Percentiles rank a stretch among this genome's conserved stretches.
These are phyloP conservation scores for Cryptococcus amylolentus DNA, from an alignment of 1,284 basidiomycete genomes.

Conservation along the genomic window DNA sequence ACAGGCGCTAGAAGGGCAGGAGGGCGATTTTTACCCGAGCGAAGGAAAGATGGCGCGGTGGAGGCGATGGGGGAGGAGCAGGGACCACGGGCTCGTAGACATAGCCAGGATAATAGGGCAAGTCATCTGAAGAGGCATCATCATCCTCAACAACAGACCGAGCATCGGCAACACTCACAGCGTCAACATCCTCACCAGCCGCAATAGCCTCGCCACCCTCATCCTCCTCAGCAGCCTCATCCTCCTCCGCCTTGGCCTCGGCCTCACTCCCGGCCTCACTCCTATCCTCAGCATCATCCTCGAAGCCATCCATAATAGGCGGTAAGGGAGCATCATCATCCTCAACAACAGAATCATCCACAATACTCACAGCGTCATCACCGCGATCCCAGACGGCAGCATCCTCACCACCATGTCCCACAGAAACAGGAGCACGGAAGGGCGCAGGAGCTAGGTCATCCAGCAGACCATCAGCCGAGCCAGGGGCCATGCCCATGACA, in stretches of 20 bases:
- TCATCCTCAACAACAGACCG: neutral
- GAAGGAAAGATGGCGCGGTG: too few relatives aligned
- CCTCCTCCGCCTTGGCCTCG: constrained; percentile 1
- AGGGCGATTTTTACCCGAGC: too few relatives aligned
- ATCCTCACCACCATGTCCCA: neutral
- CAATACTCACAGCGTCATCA: too few relatives aligned
- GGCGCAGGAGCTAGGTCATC: neutral
- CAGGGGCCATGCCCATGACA: neutral
- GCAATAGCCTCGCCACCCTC: neutral
- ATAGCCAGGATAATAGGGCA: too few relatives aligned
- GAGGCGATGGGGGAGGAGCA: too few relatives aligned
- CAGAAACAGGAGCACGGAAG: neutral
- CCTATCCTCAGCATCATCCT: constrained; percentile 1
- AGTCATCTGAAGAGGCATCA: neutral
- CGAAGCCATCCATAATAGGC: neutral
- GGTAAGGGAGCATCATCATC: neutral
- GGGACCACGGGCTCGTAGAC: too few relatives aligned
- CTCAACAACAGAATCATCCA: neutral
- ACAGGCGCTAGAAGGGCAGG: too few relatives aligned
- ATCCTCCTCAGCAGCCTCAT: neutral
- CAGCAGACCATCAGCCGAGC: neutral
- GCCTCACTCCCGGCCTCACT: too few relatives aligned
- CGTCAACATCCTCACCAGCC: constrained; percentile 3
- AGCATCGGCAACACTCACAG: constrained; percentile 6
- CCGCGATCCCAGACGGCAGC: too few relatives aligned